A percentile compares a stretch with the other conserved stretches of the same genome.
Conservation (phyloP, 2,329 filamentous ascomycete genomes). For the Hypoxylon sp. region DNA sequence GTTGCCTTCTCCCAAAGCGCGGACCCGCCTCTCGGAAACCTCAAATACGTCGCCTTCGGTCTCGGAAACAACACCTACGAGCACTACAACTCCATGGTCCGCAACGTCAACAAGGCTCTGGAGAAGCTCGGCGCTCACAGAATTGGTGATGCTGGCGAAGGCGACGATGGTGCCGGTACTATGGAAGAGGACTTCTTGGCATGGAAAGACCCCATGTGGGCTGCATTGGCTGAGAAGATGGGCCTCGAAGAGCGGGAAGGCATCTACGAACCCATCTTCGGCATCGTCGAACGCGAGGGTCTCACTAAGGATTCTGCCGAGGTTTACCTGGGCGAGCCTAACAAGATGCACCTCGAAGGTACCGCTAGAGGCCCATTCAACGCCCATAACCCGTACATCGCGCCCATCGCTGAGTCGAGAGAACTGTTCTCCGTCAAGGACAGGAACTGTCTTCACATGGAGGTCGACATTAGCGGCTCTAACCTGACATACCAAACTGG, state of each 20-base stretch:
- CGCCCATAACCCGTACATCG: slow-evolving; percentile 95
- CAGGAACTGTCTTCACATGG: slow-evolving; percentile 95
- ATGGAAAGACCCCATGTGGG: slow-evolving; percentile 99
- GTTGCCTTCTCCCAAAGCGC: slow-evolving; percentile 77
- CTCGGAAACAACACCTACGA: slow-evolving; percentile 99
- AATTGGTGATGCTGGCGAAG: slow-evolving; percentile 89
- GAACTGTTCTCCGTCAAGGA: slow-evolving; percentile 91
- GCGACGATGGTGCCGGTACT: slow-evolving; percentile 95
- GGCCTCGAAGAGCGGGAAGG: slow-evolving; percentile 93
- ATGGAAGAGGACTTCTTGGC: slow-evolving; percentile 99
- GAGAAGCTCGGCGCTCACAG: slow-evolving; percentile 82
- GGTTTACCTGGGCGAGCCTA: slow-evolving; percentile 95
- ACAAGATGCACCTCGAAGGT: slow-evolving; percentile 93
- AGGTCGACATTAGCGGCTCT: slow-evolving; percentile 88
- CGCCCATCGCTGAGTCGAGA: slow-evolving; percentile 87
- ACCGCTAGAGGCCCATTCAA: slow-evolving; percentile 88
- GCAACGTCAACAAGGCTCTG: slow-evolving; percentile 83
- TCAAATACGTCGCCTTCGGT: slow-evolving; percentile 95
- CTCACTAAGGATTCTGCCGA: slow-evolving; percentile 77
- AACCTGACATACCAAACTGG: slow-evolving; percentile 94
- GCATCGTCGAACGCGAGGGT: slow-evolving; percentile 77
- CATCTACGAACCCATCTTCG: slow-evolving; percentile 92
- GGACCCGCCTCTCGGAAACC: slow-evolving; percentile 77
- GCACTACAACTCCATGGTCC: slow-evolving; percentile 99
- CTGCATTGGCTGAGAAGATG: slow-evolving; percentile 82